Base-by-base conservation (phyloP, 2,329 filamentous ascomycete species). In the Mycocentrospora acerina region DNA sequence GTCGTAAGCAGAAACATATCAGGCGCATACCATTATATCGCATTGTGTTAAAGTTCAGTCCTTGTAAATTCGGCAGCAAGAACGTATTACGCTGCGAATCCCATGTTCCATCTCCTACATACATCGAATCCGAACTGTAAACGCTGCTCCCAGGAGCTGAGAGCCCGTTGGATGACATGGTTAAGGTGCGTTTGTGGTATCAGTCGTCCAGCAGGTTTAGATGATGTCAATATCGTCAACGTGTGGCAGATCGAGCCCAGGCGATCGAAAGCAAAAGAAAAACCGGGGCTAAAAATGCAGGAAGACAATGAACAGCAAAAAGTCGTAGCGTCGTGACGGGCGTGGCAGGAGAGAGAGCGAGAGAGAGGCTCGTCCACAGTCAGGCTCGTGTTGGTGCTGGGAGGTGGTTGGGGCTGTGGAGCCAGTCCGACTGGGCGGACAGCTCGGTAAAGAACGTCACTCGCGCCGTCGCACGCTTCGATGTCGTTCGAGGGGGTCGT, bases 51-150 rank as follows among this genome's bases (percentile, higher is more conserved):
- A 88, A 88, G 62, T 90, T 88, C 48, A 88, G 69, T 7, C 86
- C 86, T 55, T 83, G 74, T 30, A 93, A 71, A 59, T 90, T 90
- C 24, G 88, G 88, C 35, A 93, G 71, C 37, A 93, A 71, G 62
- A 91, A 93, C 13, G 79, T 82, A 59, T 90, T 88, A 62, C 84
- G 84, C 42, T 77, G 75, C 40, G 85, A 84, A 57, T 90, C 85
- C 87, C 88, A 93, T 24, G 88, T 91, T 15, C 88, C 88, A 62
- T 91, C 88, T 47, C 87, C 87, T 12, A 91, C 86, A 38, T 74
- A 76, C 76, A 90, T 74, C n/a, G 82, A 87, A 59, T 83, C 76
- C 35, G 85, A 89, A 54, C 78, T 76, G 69, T 91, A 91, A 51
- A 76, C 80, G 62, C 81, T 84, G 67, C 82, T 81, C 60, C 87